These are phyloP conservation scores for Citeromyces matritensis DNA, from an alignment of 805 yeast genomes.

Conservation along the genomic window DNA sequence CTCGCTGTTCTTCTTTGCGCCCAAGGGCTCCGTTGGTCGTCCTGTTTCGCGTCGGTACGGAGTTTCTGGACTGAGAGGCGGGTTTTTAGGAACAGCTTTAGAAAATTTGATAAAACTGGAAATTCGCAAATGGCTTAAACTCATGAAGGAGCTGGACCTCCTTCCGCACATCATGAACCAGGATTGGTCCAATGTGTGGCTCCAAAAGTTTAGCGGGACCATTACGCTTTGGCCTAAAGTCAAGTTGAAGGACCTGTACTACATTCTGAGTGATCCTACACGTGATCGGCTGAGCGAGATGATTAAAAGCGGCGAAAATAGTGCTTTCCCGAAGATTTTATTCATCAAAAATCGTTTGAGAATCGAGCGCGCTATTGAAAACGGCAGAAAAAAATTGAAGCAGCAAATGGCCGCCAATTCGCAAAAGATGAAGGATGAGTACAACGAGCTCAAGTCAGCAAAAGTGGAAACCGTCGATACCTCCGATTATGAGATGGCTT, in stretches of 20 bases:
- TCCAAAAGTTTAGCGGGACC: constrained; percentile 62
- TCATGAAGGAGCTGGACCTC: constrained; percentile 48
- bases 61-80: constrained; percentile 48
- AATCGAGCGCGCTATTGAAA: constrained; percentile 50
- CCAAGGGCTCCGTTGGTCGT: constrained; percentile 67
- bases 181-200: constrained; percentile 70
- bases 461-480: too few species aligned
- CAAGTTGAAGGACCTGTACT: constrained; percentile 38
- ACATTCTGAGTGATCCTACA: constrained; percentile 56
- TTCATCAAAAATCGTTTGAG: constrained; percentile 49
- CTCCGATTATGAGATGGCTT: too few species aligned
- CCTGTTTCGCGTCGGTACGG: constrained; percentile 52
- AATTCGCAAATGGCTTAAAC: constrained; percentile 61
- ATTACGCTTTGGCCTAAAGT: constrained; percentile 68
- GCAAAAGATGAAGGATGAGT: constrained; percentile 6
- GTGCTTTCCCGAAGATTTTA: constrained; percentile 49
- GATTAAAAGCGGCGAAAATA: constrained; percentile 46
- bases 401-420: too few species aligned
- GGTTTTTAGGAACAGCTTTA: constrained; percentile 56
- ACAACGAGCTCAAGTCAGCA: too few species aligned
- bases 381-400: constrained; percentile 25
- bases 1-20: constrained; percentile 59
- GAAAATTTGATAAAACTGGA: constrained; percentile 63
- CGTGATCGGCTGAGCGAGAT: constrained; percentile 37
- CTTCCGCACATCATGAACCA: constrained; percentile 57